Evolutionary conservation across 2,329 filamentous ascomycete genomes (phyloP), one percentile per base, ranked within the genome.

Genomic region (Didymella lethalis): DNA sequence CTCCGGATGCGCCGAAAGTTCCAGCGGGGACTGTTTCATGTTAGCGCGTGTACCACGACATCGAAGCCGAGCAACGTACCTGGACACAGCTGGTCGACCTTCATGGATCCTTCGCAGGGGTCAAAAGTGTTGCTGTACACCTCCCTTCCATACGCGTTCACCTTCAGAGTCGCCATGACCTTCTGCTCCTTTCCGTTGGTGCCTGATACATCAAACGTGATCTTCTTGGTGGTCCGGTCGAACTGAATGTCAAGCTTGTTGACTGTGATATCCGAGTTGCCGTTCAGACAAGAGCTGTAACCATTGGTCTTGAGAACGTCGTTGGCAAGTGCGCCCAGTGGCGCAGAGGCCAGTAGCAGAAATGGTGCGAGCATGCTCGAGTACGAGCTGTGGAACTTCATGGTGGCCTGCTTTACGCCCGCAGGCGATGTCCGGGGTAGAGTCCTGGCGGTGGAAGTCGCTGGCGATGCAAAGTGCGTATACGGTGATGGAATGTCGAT

Each of bases 121-220:
- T 97, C 88, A 78, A 98, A 97, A 4, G 80, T 81, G 59, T 91
- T 91, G 38, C 84, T 82, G 79, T 96, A 98, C 25, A 97, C 86
- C 61, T 90, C 78, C 58, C 86, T 86, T 59, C 95, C 95, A 72
- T 98, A 98, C 8, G 94, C 94, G 26, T 84, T 90, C 38, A 97
- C 90, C 23, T 86, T 84, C 59, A 98, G 82, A 16, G 80, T 81
- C 14, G 92, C 93, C 54, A 85, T 90, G 60, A 98, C 92, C 66
- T 97, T 93, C 76, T 95, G 92, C 66, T 84, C 78, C 74, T 85
- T 86, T 53, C 79, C 78, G 75, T 91, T 97, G 59, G 85, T 88
- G 61, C 94, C 95, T 32, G 88, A 86, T 23, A 97, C 86, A 74
- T 98, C 88, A 78, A 97, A 98, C 3, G 81, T 85, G 61, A 98